Evolutionary conservation across 768 basidiomycete species (phyloP), one percentile per base, ranked within the genome.

Genomic region (Boletus patriciae): DNA sequence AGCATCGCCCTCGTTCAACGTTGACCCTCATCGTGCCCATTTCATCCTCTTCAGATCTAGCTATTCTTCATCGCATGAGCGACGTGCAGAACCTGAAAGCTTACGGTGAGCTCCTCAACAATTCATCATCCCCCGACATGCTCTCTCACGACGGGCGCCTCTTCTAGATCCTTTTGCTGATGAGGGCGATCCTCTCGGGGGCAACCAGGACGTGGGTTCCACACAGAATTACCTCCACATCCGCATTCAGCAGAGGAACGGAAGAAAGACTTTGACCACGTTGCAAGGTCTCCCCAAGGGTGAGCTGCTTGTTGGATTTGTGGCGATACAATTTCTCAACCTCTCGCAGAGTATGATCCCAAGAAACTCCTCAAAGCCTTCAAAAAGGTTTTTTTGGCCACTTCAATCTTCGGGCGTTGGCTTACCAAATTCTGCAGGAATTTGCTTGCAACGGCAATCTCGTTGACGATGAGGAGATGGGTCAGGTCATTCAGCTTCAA

Each of bases 341-440:
- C 15, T 42, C 38, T 23, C 40, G n/a, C 70, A 94, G 94, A 94
- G 77, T 98, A 96, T 76, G 94, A 98, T 74, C 83, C 86, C 64
- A 98, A 97, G 87, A 99, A 98, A 78, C 82, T 99, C 62, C 81
- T 98, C 75, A 98, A 98, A 75, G 94, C 92, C 15, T 97, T 98
- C 82, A 99, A 98, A 84, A 99, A 98, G 88, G 93, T 90, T 56
- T 46, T 57, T 3, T 18, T 9, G 44, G n/a, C 31, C 8, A 1
- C n/a, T 38, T 13, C 31, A 4, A 13, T 54, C 4, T 42, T n/a
- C 12, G 29, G 29, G 37, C 18, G 31, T 46, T 60, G 45, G 66
- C 58, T 57, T 13, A 67, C 34, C 18, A 9, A 31, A 21, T 16
- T 16, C 41, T 48, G 12, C 63, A 95, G 93, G 93, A 97, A 80